phyloP scores from a whole-genome alignment of 116 monocot species.

The Papilionanthe hybrid region DNA sequence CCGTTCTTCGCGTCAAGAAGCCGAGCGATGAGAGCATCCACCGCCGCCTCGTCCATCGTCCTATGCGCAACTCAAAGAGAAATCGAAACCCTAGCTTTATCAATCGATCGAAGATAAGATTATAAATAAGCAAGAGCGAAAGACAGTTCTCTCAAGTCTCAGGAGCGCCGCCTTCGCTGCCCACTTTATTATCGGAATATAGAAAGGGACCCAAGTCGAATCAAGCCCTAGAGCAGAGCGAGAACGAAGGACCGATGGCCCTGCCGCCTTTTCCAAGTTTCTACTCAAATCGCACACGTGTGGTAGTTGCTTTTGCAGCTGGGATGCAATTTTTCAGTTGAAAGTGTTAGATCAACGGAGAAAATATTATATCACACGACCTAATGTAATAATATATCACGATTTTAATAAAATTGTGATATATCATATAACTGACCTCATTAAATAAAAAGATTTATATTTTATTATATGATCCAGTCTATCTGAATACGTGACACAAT shows the following conservation, averaged over 20 bases:
- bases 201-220: no score
- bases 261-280: neutral
- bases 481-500: no score
- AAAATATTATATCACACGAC: no score
- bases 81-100: neutral
- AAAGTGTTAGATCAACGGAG: no score
- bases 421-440: no score
- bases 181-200: neutral
- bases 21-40: slow-evolving; percentile 21
- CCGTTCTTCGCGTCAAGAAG: slow-evolving; percentile 32
- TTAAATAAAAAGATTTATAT: no score
- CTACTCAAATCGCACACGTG: neutral
- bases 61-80: neutral
- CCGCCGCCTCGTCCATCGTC: slow-evolving; percentile 20
- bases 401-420: no score
- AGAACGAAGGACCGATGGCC: neutral
- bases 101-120: neutral
- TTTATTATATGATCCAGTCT: no score
- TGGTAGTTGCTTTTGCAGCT: neutral
- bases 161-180: neutral
- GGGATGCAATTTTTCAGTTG: neutral
- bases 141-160: no score
- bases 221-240: neutral
- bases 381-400: no score
- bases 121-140: neutral